phyloP scores from a whole-genome alignment of 108 stramenopile genomes.

The Schizochytrium sp. region DNA sequence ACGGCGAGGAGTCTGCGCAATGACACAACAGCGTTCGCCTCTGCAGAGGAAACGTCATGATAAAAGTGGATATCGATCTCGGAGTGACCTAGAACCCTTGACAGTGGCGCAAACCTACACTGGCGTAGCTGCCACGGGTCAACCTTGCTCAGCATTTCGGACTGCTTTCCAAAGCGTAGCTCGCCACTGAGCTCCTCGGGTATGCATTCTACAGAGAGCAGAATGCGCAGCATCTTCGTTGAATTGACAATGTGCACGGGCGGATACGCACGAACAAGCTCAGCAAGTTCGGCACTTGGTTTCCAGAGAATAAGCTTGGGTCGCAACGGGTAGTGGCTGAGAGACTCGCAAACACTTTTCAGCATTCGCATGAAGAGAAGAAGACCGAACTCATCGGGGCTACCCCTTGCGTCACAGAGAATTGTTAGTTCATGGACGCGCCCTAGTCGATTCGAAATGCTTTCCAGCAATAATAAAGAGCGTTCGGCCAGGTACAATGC shows the following conservation, averaged over 20 bases:
- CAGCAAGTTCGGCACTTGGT: background rate
- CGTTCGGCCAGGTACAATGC: background rate
- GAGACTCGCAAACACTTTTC: background rate
- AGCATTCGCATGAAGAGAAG: background rate
- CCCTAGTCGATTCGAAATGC: background rate
- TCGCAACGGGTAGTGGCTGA: background rate
- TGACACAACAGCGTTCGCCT: background rate
- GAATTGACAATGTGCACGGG: background rate
- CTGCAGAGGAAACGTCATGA: background rate
- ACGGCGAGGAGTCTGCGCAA: background rate
- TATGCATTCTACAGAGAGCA: background rate
- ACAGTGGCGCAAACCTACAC: background rate
- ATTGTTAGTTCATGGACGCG: background rate
- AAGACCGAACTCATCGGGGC: background rate
- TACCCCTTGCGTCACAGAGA: background rate
- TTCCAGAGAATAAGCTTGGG: background rate
- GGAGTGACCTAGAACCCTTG: background rate
- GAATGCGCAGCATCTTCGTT: background rate
- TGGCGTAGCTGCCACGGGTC: background rate
- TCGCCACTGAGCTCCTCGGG: background rate
- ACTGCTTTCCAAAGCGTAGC: background rate
- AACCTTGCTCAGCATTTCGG: background rate
- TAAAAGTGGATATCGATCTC: background rate
- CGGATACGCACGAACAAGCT: background rate
- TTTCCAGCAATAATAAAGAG: background rate